phyloP scores from a whole-genome alignment of 2,329 filamentous ascomycete species.

The Aureobasidium lini region DNA sequence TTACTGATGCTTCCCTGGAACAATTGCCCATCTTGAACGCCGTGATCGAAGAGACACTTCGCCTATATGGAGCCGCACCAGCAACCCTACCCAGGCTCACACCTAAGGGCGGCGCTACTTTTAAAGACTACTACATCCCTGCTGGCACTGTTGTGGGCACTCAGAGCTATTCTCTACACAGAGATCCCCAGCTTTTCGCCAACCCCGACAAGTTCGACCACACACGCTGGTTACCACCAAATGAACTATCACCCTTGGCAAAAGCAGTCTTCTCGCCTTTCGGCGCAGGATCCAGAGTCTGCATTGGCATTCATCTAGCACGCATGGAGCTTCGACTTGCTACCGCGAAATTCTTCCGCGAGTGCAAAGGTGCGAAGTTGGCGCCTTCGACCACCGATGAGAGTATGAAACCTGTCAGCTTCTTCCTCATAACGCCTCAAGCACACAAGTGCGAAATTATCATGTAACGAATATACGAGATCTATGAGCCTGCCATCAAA shows the following conservation, averaged over 20 bases:
- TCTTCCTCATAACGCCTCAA: slow-evolving; percentile 26
- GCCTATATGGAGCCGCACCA: slow-evolving; percentile 27
- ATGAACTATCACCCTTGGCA: slow-evolving; percentile 11
- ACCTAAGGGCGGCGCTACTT: slow-evolving; percentile 20
- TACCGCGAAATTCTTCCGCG: slow-evolving; percentile 23
- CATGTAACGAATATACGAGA: neutral
- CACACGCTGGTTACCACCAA: slow-evolving; percentile 19
- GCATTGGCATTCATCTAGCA: slow-evolving; percentile 27
- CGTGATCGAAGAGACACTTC: slow-evolving; percentile 25
- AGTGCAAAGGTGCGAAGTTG: slow-evolving; percentile 19
- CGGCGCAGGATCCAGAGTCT: slow-evolving; percentile 23
- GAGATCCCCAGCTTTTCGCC: slow-evolving; percentile 21
- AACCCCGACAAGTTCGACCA: slow-evolving; percentile 24
- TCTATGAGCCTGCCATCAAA: too few relatives aligned
- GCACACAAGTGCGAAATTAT: slow-evolving; percentile 24
- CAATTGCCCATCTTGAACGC: slow-evolving; percentile 20
- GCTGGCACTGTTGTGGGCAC: slow-evolving; percentile 21
- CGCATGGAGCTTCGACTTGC: slow-evolving; percentile 25
- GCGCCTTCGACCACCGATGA: slow-evolving; percentile 20
- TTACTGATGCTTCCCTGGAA: slow-evolving; percentile 20
- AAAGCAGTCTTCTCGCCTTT: slow-evolving; percentile 24
- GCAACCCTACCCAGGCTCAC: slow-evolving; percentile 23
- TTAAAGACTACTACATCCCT: slow-evolving; percentile 21
- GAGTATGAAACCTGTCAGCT: slow-evolving; percentile 26
- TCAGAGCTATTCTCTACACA: slow-evolving; percentile 24